phyloP scores from a whole-genome alignment of 371 early-diverging fungal genomes.

The Sanchytrium tribonematis region DNA sequence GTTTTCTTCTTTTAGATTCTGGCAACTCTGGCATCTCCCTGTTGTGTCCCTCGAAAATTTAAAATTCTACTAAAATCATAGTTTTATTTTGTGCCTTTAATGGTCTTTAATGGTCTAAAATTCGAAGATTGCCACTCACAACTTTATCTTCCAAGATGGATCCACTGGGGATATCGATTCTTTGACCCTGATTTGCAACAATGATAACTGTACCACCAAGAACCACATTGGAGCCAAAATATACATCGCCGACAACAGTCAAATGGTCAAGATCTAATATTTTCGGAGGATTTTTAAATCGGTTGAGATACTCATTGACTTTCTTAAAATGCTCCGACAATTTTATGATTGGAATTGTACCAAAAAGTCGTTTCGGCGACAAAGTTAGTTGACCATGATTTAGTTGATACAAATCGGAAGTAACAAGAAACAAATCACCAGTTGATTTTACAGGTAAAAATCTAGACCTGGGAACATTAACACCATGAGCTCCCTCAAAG shows the following conservation, averaged over 20 bases:
- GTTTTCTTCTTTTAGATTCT: neutral
- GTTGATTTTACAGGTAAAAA: slow-evolving; percentile 98
- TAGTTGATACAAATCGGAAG: slow-evolving; percentile 74
- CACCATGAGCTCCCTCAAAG: slow-evolving; percentile 80
- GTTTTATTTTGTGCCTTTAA: too few species aligned
- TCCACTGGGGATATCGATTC: slow-evolving; percentile 94
- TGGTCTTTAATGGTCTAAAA: slow-evolving; percentile 19
- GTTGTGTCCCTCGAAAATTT: neutral
- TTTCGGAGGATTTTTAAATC: slow-evolving; percentile 77
- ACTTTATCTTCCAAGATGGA: slow-evolving; percentile 94
- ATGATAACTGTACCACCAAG: slow-evolving; percentile 92
- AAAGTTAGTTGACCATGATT: slow-evolving; percentile 70
- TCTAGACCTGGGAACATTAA: slow-evolving; percentile 90
- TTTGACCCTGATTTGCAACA: slow-evolving; percentile 78
- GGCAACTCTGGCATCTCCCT: neutral
- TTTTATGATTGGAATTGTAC: slow-evolving; percentile 79
- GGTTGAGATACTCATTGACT: slow-evolving; percentile 33
- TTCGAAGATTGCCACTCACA: slow-evolving; percentile 82
- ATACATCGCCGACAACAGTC: slow-evolving; percentile 93
- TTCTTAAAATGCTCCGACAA: slow-evolving; percentile 95
- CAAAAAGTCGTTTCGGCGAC: slow-evolving; percentile 73
- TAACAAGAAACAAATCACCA: slow-evolving; percentile 90
- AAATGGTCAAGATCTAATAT: slow-evolving; percentile 93
- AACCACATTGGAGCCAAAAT: slow-evolving; percentile 75
- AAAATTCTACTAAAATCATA: neutral